Percentiles rank a stretch among this genome's conserved stretches.
Evolutionary conservation across 2,329 filamentous ascomycete genomes (phyloP).

Genomic region (Kalaharituber pfeilii): DNA sequence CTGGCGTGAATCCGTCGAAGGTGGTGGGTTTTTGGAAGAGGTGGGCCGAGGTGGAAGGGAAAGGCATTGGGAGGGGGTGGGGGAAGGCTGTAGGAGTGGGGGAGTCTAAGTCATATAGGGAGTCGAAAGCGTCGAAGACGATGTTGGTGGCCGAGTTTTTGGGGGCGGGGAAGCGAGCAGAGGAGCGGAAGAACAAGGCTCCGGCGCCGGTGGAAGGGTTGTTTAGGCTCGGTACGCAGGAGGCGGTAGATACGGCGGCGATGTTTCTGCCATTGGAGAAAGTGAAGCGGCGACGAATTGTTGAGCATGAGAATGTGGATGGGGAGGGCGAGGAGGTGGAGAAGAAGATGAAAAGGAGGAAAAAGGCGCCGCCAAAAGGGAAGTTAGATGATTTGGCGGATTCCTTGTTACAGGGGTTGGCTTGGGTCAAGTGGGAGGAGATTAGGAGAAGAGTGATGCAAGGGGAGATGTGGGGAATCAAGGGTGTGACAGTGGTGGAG

Average conservation of each 20-base stretch:
- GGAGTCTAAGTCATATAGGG: background rate
- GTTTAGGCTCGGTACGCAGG: background rate
- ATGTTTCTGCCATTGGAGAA: background rate
- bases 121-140: background rate
- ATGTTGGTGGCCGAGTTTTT: background rate
- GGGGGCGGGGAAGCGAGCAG: background rate
- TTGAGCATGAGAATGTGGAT: background rate
- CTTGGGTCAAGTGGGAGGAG: constrained; percentile 59
- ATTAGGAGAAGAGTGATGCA: constrained; percentile 32
- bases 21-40: constrained; percentile 40
- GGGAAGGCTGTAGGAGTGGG: background rate
- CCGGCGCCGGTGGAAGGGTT: too few species aligned
- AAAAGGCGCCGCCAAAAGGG: constrained; percentile 22
- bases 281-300: background rate
- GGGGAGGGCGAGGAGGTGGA: constrained; percentile 1
- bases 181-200: too few species aligned
- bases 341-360: constrained; percentile 21
- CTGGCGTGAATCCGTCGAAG: background rate
- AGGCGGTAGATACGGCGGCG: background rate
- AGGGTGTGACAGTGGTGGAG: too few species aligned
- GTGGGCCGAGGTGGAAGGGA: constrained; percentile 3
- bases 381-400: constrained; percentile 74
- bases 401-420: constrained; percentile 57
- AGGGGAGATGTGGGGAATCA: too few species aligned
- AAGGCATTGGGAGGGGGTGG: background rate